Conservation (phyloP, 352 stramenopile species). For the Phytophthora rubi region DNA sequence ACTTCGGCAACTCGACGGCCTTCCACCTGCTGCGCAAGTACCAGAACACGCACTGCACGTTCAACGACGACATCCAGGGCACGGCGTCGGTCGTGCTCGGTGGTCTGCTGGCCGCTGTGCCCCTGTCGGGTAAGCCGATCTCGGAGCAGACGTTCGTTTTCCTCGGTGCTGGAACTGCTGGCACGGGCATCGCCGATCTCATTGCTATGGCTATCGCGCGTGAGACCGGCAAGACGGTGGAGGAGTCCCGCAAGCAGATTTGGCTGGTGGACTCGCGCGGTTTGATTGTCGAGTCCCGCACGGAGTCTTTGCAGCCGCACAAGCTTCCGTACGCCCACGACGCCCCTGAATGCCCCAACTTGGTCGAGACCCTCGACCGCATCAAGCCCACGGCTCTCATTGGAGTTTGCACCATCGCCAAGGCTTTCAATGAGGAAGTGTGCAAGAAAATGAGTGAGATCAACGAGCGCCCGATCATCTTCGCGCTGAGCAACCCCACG, state of each 20-base stretch:
- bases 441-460: slow-evolving; percentile 89
- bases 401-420: slow-evolving; percentile 92
- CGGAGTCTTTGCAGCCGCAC: slow-evolving; percentile 87
- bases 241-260: slow-evolving; percentile 91
- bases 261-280: slow-evolving; percentile 94
- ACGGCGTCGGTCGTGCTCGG: slow-evolving; percentile 83
- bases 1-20: slow-evolving; percentile 89
- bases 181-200: slow-evolving; percentile 94
- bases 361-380: slow-evolving; percentile 83
- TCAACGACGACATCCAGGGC: slow-evolving; percentile 98
- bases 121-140: slow-evolving; percentile 79
- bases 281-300: slow-evolving; percentile 77
- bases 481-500: slow-evolving; percentile 97
- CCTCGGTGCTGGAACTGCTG: slow-evolving; percentile 92
- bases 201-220: slow-evolving; percentile 92
- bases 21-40: slow-evolving; percentile 88
- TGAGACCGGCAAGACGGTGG: slow-evolving; percentile 85
- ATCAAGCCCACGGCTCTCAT: slow-evolving; percentile 95
- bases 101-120: slow-evolving; percentile 74
- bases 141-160: slow-evolving; percentile 96
- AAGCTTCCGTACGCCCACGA: slow-evolving; percentile 91
- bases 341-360: slow-evolving; percentile 57
- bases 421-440: slow-evolving; percentile 91
- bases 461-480: slow-evolving; percentile 95
- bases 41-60: slow-evolving; percentile 87